Conservation (phyloP, 2,329 filamentous ascomycete genomes). For the Phyllosticta citribraziliensis region DNA sequence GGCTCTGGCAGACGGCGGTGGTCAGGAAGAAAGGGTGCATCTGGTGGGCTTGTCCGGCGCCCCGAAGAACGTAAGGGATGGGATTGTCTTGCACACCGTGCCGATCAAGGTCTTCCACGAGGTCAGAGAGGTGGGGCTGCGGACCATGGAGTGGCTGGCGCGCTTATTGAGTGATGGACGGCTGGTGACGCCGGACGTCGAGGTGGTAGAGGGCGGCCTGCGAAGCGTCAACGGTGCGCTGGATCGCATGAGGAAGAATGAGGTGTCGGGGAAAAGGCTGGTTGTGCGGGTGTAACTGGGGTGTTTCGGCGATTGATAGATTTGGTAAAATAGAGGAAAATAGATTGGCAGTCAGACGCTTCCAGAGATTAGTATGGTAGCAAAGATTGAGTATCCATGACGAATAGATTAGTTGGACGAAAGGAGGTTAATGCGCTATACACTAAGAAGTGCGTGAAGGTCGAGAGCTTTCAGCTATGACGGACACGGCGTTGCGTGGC, state of each 20-base stretch:
- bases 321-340: background rate
- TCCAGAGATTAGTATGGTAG: background rate
- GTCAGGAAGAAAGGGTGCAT: conserved; percentile 34
- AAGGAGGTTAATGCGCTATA: background rate
- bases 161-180: conserved; percentile 44
- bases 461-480: background rate
- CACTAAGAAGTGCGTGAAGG: too few species aligned
- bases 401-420: background rate
- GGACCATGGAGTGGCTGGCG: conserved; percentile 58
- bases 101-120: conserved; percentile 72
- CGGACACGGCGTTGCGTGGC: background rate
- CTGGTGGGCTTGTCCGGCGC: conserved; percentile 58
- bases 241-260: conserved; percentile 55
- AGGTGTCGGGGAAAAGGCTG: conserved; percentile 57
- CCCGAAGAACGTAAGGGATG: conserved; percentile 45
- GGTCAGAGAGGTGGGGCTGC: conserved; percentile 51
- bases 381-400: background rate
- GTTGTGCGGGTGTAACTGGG: conserved; percentile 41
- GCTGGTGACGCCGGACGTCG: conserved; percentile 54
- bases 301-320: too few species aligned
- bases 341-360: background rate
- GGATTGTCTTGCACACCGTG: conserved; percentile 51
- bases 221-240: conserved; percentile 57
- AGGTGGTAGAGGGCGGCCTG: conserved; percentile 55
- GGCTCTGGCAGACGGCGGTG: background rate